Evolutionary conservation across 305 asterid genomes (phyloP).

Genomic region (Salvia sclarea): DNA sequence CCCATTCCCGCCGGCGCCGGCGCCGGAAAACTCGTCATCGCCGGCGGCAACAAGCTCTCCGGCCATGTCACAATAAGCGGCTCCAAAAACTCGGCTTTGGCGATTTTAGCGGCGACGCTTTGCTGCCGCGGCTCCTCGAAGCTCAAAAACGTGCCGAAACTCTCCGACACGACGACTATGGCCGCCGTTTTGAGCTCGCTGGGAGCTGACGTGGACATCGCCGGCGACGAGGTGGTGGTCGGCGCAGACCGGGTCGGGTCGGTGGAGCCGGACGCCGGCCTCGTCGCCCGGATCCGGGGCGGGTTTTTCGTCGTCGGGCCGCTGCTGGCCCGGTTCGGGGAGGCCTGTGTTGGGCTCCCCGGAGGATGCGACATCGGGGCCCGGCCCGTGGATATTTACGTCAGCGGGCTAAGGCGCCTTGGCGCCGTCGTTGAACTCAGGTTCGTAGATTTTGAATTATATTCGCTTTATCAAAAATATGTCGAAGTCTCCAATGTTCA

Average conservation of each 20-base stretch:
- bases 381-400: slow-evolving; percentile 44
- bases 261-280: slow-evolving; percentile 39
- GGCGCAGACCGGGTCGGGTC: slow-evolving; percentile 28
- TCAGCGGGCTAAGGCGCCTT: slow-evolving; percentile 44
- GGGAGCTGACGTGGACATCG: slow-evolving; percentile 39
- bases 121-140: slow-evolving; percentile 42
- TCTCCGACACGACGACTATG: slow-evolving; percentile 44
- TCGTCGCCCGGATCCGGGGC: slow-evolving; percentile 36
- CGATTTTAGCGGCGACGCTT: slow-evolving; percentile 50
- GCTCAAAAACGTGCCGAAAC: slow-evolving; percentile 38
- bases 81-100: slow-evolving; percentile 46
- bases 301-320: slow-evolving; percentile 54
- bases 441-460: slow-evolving; percentile 17
- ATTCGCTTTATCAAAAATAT: too few relatives aligned
- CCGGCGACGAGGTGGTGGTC: slow-evolving; percentile 23
- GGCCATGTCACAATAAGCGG: slow-evolving; percentile 50
- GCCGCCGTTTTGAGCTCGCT: slow-evolving; percentile 39
- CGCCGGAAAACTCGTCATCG: slow-evolving; percentile 32
- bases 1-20: not conserved
- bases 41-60: slow-evolving; percentile 39
- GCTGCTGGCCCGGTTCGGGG: slow-evolving; percentile 44
- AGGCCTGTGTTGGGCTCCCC: slow-evolving; percentile 41
- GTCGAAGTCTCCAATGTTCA: too few relatives aligned
- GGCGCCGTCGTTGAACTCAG: slow-evolving; percentile 52
- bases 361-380: slow-evolving; percentile 54